Evolutionary conservation across 352 stramenopile genomes (phyloP), one percentile per base, ranked within the genome.

Genomic region (Globisporangium ultimum): DNA sequence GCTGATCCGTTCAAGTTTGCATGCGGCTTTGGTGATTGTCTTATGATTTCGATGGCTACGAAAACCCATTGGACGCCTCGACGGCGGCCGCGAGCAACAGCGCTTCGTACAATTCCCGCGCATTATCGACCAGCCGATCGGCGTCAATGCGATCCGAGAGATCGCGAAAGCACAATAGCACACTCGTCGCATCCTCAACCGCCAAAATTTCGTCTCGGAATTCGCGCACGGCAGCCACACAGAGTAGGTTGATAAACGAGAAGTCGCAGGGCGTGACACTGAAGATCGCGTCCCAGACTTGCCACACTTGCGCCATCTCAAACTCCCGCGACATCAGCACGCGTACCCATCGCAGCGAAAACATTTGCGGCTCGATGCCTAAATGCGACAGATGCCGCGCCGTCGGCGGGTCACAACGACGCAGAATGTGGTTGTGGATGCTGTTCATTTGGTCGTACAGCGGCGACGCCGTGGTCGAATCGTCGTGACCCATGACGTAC

Each of bases 261-360:
- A 90, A 89, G 43, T 92, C 79, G 54, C 62, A 70, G 7, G 80
- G 73, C 5, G 83, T 90, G 32, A 92, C 66, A 18, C 70, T 78
- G 58, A 92, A 89, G 58, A 92, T 88, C 28, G 83, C 70, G 57
- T 92, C 80, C 83, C 83, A 92, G 52, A 92, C 66, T 18, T 80
- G 76, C 83, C 83, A 92, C 61, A 89, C 83, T 40, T 89, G 76
- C n/a, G 71, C 59, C 41, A 80, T 80, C 36, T 84, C 76, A 49
- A 88, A 92, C 64, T 92, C 83, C 11, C 83, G 74, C 32, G 83
- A 76, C 75, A 92, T 87, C 48, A 92, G 67, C 36, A 92, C 77
- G 17, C 83, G 83, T 18, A 92, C 75, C 83, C 83, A 92, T 0
- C 80, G 72, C 21, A 92, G 67, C 13, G 89, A 45, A 52, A 89